Evolutionary conservation across 2,329 filamentous ascomycete species (phyloP).

Genomic region (Ophiocordyceps sinensis): DNA sequence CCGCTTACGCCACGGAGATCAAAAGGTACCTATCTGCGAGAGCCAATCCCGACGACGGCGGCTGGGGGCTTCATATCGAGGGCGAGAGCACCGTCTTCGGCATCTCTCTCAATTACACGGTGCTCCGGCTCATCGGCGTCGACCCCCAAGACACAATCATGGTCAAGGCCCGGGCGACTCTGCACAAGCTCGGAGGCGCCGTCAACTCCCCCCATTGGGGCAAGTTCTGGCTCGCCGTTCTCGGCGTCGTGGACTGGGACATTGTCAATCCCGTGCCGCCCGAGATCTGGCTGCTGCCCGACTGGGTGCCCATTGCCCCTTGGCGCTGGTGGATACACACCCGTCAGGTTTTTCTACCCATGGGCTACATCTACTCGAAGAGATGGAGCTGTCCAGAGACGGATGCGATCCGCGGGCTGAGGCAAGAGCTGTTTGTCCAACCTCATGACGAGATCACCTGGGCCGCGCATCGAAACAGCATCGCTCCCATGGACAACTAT

Average conservation of each 20-base stretch:
- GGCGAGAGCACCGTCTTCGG: slow-evolving; percentile 87
- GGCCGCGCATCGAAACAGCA: slow-evolving; percentile 64
- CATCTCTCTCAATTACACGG: slow-evolving; percentile 75
- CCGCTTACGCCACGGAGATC: slow-evolving; percentile 71
- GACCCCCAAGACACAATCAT: slow-evolving; percentile 72
- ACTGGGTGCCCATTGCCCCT: slow-evolving; percentile 79
- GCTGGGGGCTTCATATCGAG: slow-evolving; percentile 94
- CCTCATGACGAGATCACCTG: slow-evolving; percentile 69
- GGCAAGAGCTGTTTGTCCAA: slow-evolving; percentile 70
- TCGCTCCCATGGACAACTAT: slow-evolving; percentile 71
- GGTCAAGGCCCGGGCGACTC: slow-evolving; percentile 65
- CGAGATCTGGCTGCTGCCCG: slow-evolving; percentile 83
- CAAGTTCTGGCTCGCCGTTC: slow-evolving; percentile 86
- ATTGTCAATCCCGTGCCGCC: slow-evolving; percentile 89
- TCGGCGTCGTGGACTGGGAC: slow-evolving; percentile 79
- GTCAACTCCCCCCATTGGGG: slow-evolving; percentile 80
- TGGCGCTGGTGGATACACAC: slow-evolving; percentile 99
- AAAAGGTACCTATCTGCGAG: slow-evolving; percentile 83
- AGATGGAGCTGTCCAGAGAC: slow-evolving; percentile 65
- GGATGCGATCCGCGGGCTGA: slow-evolving; percentile 55
- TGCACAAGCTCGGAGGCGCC: slow-evolving; percentile 79
- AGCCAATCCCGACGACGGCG: slow-evolving; percentile 77
- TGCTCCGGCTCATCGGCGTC: slow-evolving; percentile 67
- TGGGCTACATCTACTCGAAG: slow-evolving; percentile 82
- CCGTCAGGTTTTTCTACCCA: slow-evolving; percentile 86